Evolutionary conservation across 2,329 filamentous ascomycete species (phyloP), one percentile per base, ranked within the genome.

Genomic region (Alternaria burnsii): DNA sequence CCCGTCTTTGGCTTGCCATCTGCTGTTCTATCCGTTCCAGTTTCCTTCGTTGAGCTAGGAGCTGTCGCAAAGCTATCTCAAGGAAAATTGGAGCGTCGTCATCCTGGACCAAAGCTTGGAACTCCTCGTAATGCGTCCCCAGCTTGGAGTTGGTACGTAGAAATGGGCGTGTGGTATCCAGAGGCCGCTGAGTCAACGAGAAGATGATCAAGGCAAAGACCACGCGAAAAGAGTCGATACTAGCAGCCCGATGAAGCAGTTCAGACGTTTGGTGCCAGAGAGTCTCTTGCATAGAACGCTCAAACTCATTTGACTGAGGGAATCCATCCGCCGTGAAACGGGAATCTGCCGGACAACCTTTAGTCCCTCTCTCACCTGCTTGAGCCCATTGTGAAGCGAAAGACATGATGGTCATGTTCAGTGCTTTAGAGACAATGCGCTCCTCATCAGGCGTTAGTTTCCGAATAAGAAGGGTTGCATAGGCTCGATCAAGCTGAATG

Each of bases 361-460:
- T 24, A 38, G 60, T 66, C 47, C 69, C 68, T 52, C 70, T 57
- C 40, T 70, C 57, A 18, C 69, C 67, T 4, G 67, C 66, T 36
- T 73, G 73, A 2, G 72, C 71, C 82, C 84, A 85, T 58, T 86
- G 84, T 0, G 83, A 81, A 1, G 84, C 82, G 67, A 85, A 86
- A 0, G 84, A 81, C 76, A 85, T 81, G 48, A 85, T 83, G 4
- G 79, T 76, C 6, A 82, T 71, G 48, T 85, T 80, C 8, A 86
- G 68, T 2, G 83, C 83, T 47, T 77, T 80, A 1, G 79, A 77
- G 12, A 79, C 82, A 3, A 77, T 55, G 18, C 56, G 52, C 12
- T 62, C 77, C 18, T 75, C 75, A 30, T 83, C 79, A 54, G 84
- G 79, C 0, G 69, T 61, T 10, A 68, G 71, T 2, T 74, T 80